Evolutionary conservation across 768 basidiomycete genomes (phyloP).

Genomic region (Auriscalpium orientale): DNA sequence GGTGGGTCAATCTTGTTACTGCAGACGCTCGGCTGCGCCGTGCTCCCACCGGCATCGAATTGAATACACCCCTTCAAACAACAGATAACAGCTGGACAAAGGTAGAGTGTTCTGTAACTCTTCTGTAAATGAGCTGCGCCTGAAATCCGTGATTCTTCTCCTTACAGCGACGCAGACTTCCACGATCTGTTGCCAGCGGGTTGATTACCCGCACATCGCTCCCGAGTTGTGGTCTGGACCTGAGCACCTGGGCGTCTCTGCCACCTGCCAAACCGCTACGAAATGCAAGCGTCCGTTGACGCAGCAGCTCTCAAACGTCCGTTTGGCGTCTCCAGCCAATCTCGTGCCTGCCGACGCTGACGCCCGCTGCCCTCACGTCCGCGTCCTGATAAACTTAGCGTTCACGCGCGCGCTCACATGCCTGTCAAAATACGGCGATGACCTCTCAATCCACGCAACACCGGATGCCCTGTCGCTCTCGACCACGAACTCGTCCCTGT

Average conservation of each 20-base stretch:
- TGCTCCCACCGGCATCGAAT: too few relatives aligned
- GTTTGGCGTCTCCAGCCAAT: background rate
- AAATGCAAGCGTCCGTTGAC: slow-evolving; percentile 67
- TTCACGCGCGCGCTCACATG: slow-evolving; percentile 71
- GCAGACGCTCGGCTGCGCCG: too few relatives aligned
- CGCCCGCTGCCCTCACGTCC: background rate
- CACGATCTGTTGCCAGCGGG: background rate
- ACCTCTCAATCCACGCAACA: slow-evolving; percentile 62
- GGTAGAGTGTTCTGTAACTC: too few relatives aligned
- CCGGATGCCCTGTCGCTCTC: slow-evolving; percentile 56
- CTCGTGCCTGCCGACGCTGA: background rate
- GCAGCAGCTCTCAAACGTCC: slow-evolving; percentile 45
- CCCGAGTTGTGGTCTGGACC: background rate
- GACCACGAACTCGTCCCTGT: slow-evolving; percentile 71
- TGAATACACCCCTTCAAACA: too few relatives aligned
- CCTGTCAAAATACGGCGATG: slow-evolving; percentile 77
- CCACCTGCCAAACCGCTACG: background rate
- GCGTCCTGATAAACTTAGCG: slow-evolving; percentile 24
- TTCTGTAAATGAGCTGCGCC: too few relatives aligned
- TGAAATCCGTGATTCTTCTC: background rate
- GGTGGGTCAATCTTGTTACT: too few relatives aligned
- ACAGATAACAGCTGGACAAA: too few relatives aligned
- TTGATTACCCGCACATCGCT: too few relatives aligned
- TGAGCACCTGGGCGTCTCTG: slow-evolving; percentile 20
- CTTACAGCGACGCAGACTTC: background rate